These are phyloP conservation scores for Penicillium herquei DNA, from an alignment of 495 filamentous ascomycete species.

Conservation along the genomic window DNA sequence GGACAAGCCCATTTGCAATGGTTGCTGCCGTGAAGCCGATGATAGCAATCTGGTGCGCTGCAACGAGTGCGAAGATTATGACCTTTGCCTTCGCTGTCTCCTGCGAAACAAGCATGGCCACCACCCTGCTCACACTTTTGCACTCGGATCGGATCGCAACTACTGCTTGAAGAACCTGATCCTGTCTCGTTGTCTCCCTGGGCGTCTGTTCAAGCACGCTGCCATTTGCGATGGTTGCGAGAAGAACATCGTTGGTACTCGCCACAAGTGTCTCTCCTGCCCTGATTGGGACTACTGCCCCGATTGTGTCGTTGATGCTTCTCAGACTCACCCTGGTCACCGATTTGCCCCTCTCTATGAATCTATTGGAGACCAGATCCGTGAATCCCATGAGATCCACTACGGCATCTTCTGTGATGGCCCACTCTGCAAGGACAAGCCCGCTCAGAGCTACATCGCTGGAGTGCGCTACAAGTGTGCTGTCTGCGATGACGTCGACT, in stretches of 20 bases:
- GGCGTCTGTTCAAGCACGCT: slow-evolving; percentile 76
- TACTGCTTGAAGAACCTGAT: slow-evolving; percentile 45
- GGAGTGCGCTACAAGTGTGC: slow-evolving; percentile 96
- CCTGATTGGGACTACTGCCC: slow-evolving; percentile 97
- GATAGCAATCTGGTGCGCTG: slow-evolving; percentile 84
- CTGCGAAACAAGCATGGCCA: slow-evolving; percentile 79
- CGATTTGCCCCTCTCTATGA: slow-evolving; percentile 90
- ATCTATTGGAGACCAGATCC: slow-evolving; percentile 58
- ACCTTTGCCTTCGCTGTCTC: slow-evolving; percentile 85
- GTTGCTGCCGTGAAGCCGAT: slow-evolving; percentile 73
- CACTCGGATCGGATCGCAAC: slow-evolving; percentile 34
- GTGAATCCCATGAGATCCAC: slow-evolving; percentile 55
- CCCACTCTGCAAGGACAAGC: slow-evolving; percentile 71
- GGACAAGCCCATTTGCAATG: slow-evolving; percentile 85
- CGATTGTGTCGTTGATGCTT: slow-evolving; percentile 65
- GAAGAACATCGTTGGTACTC: slow-evolving; percentile 80
- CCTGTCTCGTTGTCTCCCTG: slow-evolving; percentile 66
- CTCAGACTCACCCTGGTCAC: slow-evolving; percentile 73
- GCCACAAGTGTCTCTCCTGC: slow-evolving; percentile 96
- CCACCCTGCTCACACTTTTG: slow-evolving; percentile 84
- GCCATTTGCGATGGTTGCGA: slow-evolving; percentile 97
- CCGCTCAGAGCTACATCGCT: slow-evolving; percentile 64
- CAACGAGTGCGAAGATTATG: slow-evolving; percentile 80
- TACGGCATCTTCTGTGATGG: slow-evolving; percentile 93
- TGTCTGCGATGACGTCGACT: slow-evolving; percentile 93